These are phyloP conservation scores for Ogataea trehalophila DNA, from an alignment of 805 yeast genomes.

Conservation along the genomic window DNA sequence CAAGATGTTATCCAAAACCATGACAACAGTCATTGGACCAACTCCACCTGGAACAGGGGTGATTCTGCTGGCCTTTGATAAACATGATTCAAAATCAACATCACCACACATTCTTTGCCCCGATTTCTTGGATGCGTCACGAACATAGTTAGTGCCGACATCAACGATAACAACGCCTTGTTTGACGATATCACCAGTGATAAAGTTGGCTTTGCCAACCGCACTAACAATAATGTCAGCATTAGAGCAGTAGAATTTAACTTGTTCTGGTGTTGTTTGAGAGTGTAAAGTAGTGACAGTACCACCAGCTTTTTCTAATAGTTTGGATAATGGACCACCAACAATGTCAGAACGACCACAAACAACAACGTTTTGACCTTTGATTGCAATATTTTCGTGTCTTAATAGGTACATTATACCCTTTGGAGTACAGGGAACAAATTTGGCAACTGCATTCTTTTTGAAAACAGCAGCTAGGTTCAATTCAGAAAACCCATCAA, in stretches of 20 bases:
- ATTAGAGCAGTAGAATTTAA: conserved; percentile 41
- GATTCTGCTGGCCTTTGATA: conserved; percentile 57
- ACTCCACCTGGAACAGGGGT: conserved; percentile 99
- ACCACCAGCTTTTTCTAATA: conserved; percentile 73
- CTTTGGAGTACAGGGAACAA: conserved; percentile 93
- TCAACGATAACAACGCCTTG: conserved; percentile 82
- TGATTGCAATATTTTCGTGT: conserved; percentile 56
- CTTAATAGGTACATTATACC: conserved; percentile 82
- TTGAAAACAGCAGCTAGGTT: conserved; percentile 90
- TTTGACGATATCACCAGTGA: conserved; percentile 86
- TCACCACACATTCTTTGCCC: conserved; percentile 92
- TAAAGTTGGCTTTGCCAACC: conserved; percentile 79
- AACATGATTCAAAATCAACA: conserved; percentile 74
- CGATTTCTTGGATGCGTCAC: conserved; percentile 67
- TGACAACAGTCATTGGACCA: conserved; percentile 99
- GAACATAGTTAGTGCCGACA: conserved; percentile 89
- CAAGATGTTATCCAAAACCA: conserved; percentile 81
- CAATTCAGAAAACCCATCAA: conserved; percentile 87
- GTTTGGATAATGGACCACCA: conserved; percentile 86
- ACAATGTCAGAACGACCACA: conserved; percentile 95
- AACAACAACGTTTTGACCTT: conserved; percentile 87
- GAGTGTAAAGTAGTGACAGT: conserved; percentile 90
- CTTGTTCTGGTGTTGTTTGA: conserved; percentile 56
- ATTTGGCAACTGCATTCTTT: conserved; percentile 76
- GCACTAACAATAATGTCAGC: conserved; percentile 94